These are phyloP conservation scores for Peribolospora kevripleyi DNA, from an alignment of 768 basidiomycete genomes.

Conservation along the genomic window DNA sequence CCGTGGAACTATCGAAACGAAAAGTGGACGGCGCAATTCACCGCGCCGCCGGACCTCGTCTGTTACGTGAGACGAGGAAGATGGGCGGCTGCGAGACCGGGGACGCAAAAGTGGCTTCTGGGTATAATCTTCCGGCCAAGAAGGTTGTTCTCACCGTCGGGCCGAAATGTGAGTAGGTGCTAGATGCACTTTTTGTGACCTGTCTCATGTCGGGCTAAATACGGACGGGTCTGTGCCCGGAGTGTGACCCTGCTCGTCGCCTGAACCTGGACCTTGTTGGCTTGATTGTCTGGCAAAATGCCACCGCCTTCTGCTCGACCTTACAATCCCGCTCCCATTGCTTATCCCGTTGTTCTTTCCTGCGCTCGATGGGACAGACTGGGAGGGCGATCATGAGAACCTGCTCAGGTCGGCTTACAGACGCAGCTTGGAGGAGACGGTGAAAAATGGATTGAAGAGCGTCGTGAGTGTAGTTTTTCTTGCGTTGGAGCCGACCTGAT, in stretches of 20 bases:
- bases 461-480: conserved; percentile 28
- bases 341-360: conserved; percentile 24
- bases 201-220: no score
- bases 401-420: conserved; percentile 38
- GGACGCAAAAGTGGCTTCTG: conserved; percentile 52
- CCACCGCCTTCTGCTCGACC: no score
- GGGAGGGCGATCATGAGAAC: conserved; percentile 19
- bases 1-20: neutral
- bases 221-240: no score
- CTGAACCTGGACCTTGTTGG: no score
- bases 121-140: conserved; percentile 34
- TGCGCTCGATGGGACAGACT: conserved; percentile 16
- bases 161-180: conserved; percentile 19
- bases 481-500: neutral
- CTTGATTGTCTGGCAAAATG: no score
- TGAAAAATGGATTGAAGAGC: conserved; percentile 34
- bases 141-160: conserved; percentile 64
- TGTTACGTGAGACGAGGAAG: conserved; percentile 36
- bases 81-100: conserved; percentile 47
- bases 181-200: no score
- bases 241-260: no score
- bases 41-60: conserved; percentile 38
- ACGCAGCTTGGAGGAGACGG: conserved; percentile 37
- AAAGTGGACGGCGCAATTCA: conserved; percentile 67
- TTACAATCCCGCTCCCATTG: no score